A percentile compares a stretch with the other conserved stretches of the same genome.
Conservation (phyloP, 306 rosid genomes). For the Inga oerstediana region DNA sequence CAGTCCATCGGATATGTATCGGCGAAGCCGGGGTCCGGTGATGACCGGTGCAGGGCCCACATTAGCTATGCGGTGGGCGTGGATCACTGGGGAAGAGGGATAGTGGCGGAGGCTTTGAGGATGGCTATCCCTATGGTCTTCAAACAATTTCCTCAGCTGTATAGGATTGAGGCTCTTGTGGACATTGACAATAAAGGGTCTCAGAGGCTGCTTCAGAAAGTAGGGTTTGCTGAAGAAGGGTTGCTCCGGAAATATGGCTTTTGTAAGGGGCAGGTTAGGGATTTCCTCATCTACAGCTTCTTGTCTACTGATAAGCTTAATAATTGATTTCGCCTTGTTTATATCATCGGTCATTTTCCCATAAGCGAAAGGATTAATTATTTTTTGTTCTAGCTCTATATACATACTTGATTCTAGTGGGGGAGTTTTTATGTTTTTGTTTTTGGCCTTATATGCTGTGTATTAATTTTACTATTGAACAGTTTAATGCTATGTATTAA, state of each 20-base stretch:
- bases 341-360: background rate
- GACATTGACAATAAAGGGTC: conserved; percentile 55
- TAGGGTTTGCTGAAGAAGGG: conserved; percentile 59
- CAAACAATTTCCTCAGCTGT: conserved; percentile 39
- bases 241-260: conserved; percentile 50
- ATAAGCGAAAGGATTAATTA: background rate
- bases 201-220: conserved; percentile 53
- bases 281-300: conserved; percentile 39
- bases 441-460: too few species aligned
- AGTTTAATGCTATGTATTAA: too few species aligned
- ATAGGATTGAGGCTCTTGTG: conserved; percentile 58
- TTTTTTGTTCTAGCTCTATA: too few species aligned
- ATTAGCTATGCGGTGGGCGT: conserved; percentile 49
- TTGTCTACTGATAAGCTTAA: conserved; percentile 3
- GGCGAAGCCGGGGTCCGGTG: conserved; percentile 31
- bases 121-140: conserved; percentile 37
- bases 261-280: conserved; percentile 51
- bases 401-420: too few species aligned
- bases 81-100: conserved; percentile 59
- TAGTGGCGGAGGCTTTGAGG: conserved; percentile 46
- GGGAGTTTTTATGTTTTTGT: too few species aligned
- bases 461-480: background rate
- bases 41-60: conserved; percentile 44
- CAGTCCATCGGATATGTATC: conserved; percentile 31
- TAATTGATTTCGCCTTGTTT: background rate